These are phyloP conservation scores for Penicillium flavigenum DNA, from an alignment of 495 filamentous ascomycete genomes.

Conservation along the genomic window DNA sequence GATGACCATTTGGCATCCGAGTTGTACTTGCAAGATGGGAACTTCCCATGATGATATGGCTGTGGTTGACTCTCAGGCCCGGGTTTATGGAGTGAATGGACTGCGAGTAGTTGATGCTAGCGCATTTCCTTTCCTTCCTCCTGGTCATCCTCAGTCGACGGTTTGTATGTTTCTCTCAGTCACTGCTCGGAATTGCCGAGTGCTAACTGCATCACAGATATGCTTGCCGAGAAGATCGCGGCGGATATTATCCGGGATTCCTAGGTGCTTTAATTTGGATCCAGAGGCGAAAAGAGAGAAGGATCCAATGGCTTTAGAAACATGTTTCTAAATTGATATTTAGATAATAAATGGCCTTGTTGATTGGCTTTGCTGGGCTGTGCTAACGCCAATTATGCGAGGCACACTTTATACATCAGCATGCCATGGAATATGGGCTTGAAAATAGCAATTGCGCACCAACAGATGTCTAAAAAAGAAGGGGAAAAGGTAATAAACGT, in stretches of 20 bases:
- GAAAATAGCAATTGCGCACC: background rate
- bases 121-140: constrained; percentile 52
- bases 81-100: constrained; percentile 51
- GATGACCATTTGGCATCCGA: constrained; percentile 51
- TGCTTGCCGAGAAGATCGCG: constrained; percentile 57
- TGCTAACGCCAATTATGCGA: background rate
- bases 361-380: background rate
- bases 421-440: background rate
- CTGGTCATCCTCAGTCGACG: constrained; percentile 52
- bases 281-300: background rate
- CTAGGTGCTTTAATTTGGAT: background rate
- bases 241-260: constrained; percentile 35
- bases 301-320: background rate
- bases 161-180: constrained; percentile 36
- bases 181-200: background rate
- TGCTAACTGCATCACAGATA: constrained; percentile 29
- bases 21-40: constrained; percentile 58
- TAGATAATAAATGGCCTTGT: background rate
- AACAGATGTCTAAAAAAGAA: background rate
- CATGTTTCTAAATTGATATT: background rate
- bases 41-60: constrained; percentile 45
- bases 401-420: background rate
- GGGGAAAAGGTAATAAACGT: constrained; percentile 12
- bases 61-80: constrained; percentile 54
- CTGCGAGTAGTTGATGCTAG: constrained; percentile 60